phyloP scores from a whole-genome alignment of 768 basidiomycete genomes.

The Tricholoma furcatifolium region DNA sequence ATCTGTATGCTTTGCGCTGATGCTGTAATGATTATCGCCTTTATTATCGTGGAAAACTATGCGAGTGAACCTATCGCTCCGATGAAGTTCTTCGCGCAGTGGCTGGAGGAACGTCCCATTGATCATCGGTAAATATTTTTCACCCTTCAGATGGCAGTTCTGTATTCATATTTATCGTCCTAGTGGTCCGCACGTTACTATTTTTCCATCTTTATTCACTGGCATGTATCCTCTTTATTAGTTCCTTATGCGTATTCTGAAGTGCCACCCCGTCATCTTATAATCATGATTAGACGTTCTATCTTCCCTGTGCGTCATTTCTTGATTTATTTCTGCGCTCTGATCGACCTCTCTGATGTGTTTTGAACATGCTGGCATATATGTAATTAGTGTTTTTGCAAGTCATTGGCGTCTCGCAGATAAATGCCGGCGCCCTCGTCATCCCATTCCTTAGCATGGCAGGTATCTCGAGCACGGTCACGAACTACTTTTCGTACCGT shows the following conservation, averaged over 20 bases:
- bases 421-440: conserved; percentile 20
- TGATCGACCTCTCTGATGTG: conserved; percentile 2
- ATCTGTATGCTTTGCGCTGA: conserved; percentile 22
- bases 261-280: background rate
- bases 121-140: conserved; percentile 17
- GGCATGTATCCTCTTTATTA: conserved; percentile 11
- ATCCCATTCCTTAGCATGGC: conserved; percentile 23
- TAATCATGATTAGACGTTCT: conserved; percentile 20
- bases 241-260: background rate
- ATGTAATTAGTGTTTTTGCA: conserved; percentile 20
- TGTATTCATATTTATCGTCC: background rate
- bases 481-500: conserved; percentile 14
- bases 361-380: background rate
- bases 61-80: conserved; percentile 22
- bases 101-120: conserved; percentile 28
- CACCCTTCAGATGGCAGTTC: background rate
- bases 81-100: conserved; percentile 19
- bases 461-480: conserved; percentile 17
- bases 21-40: conserved; percentile 18
- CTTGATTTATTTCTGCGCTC: background rate
- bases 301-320: conserved; percentile 19
- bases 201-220: conserved; percentile 24
- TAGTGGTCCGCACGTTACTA: conserved; percentile 19
- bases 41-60: conserved; percentile 21
- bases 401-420: conserved; percentile 19